Base-by-base conservation (phyloP, 352 stramenopile species). In the Discostella stelligera region DNA sequence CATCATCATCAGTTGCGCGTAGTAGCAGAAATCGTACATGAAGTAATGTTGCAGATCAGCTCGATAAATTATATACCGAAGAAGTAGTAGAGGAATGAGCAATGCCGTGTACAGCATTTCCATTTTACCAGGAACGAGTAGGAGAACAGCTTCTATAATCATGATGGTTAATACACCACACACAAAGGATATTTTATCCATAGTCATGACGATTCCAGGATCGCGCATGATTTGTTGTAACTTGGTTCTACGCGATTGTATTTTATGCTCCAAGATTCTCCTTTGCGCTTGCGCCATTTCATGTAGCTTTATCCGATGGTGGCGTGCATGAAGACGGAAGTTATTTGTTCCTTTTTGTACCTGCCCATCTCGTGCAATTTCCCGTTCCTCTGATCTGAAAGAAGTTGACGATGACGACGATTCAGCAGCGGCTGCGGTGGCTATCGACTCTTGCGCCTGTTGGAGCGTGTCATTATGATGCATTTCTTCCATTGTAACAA, bases 11-110 rank as follows among this genome's bases (percentile, higher is more conserved):
- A 80, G 49, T 49, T 84, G 77, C 0, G 77, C 71, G 41, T 71
- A 84, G 44, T 84, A 84, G 27, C 77, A 84, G 54, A 84, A 84
- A 50, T 84, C 77, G 32, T 84, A 84, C 77, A 84, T 80, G 54
- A 80, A 84, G 74, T 84, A 84, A 58, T 84, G 77, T 25, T 67
- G 75, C 18, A 71, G 39, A 46, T 80, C 71, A n/a, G 66, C 61
- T 16, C 74, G 62, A 49, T 84, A 84, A 58, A 80, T 73, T 23
- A 80, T 61, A 61, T 84, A 84, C 48, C 77, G 52, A 27, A 71
- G 71, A 41, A 74, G n/a, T 71, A 84, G 80, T 1, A 84, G 53
- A 18, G 77, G 77, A 30, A 84, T 11, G 10, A 84, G 61, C 39
- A 84, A 49, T 1, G 55, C 25, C 8, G 71, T 80, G 48, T 84